Evolutionary conservation across 2,329 filamentous ascomycete species (phyloP), one percentile per base, ranked within the genome.

Genomic region (Curvularia lunata): DNA sequence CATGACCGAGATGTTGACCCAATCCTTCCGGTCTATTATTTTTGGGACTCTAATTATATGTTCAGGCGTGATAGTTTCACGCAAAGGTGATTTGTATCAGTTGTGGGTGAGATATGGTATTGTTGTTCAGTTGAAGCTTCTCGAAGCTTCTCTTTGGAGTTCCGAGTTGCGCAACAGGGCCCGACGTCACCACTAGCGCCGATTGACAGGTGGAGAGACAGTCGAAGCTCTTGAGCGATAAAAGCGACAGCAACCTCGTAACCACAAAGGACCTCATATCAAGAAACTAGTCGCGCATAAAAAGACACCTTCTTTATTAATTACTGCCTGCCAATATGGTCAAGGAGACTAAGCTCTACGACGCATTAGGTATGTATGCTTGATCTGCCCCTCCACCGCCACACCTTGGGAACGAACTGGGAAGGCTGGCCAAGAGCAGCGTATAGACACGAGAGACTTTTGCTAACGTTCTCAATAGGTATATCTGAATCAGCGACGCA

Each of bases 321-420:
- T 59, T 49, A 59, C 30, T 54, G 30, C 25, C 53, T 28, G 42
- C 68, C 78, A 86, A 69, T 67, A 97, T 98, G 94, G 92, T 96
- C 68, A 90, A 91, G 71, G 94, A 98, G 83, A 95, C 91, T 52
- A 97, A 96, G 80, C 88, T 98, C 63, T 99, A 99, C 83, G 92
- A 98, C 78, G 85, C 87, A 63, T 84, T 99, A 71, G 83, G 77
- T 78, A 74, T 49, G 77, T 71, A 61, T 59, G 52, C 54, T 48
- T 45, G 28, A 38, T 47, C 38, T 70, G 56, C 68, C 71, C 72
- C 70, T 65, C 67, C 61, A 52, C 56, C 45, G 54, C 53, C 56
- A 32, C 56, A 60, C 46, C 48, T 54, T 25, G 45, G 37, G 25
- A 48, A 23, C 55, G 30, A 40, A 41, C 37, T 48, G 48, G 43